These are phyloP conservation scores for Mycena capillaripes DNA, from an alignment of 768 basidiomycete genomes.

Conservation along the genomic window DNA sequence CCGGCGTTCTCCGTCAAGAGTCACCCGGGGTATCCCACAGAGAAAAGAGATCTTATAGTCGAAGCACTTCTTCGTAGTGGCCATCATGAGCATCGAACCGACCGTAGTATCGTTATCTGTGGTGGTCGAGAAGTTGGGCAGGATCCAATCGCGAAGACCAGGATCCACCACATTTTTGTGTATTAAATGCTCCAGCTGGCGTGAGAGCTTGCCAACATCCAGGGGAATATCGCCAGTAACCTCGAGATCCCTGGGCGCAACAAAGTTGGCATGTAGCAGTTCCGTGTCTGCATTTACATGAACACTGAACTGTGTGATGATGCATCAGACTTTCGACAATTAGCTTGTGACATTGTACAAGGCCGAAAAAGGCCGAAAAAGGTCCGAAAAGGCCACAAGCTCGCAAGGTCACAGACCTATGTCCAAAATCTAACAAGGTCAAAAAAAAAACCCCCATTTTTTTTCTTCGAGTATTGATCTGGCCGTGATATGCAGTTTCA, in stretches of 20 bases:
- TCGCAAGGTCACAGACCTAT: no score
- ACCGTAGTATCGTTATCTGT: not conserved
- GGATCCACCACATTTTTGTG: not conserved
- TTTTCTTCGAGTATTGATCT: no score
- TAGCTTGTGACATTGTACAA: no score
- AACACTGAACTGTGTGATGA: conserved; percentile 52
- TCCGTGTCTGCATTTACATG: not conserved
- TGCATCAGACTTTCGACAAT: no score
- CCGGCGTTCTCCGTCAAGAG: no score
- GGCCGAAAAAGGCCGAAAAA: no score
- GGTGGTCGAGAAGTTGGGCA: not conserved
- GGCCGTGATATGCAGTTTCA: no score
- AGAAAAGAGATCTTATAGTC: not conserved
- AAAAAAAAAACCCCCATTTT: no score
- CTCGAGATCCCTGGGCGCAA: conserved; percentile 37
- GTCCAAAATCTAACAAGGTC: no score
- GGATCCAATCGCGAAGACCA: not conserved
- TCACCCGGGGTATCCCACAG: not conserved
- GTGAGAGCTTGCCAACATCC: not conserved
- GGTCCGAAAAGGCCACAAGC: no score
- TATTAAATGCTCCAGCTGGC: not conserved
- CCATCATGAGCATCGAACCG: not conserved
- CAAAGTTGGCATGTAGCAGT: conserved; percentile 40
- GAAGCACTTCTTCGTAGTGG: not conserved
- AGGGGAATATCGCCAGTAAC: not conserved